Evolutionary conservation across 768 basidiomycete species (phyloP).

Genomic region (Psilocybe subaeruginosa): DNA sequence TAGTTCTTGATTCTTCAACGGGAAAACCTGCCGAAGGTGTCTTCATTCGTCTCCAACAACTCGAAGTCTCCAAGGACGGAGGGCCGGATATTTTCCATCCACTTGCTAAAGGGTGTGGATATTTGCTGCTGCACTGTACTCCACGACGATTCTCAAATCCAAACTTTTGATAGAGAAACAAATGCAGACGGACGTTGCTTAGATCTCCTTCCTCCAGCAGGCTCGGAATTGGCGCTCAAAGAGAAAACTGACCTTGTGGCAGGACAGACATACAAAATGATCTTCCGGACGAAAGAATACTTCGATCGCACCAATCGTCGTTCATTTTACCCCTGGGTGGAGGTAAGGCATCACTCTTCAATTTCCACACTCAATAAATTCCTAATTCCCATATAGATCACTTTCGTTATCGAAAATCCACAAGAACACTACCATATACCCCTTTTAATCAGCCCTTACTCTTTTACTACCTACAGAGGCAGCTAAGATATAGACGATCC

Average conservation of each 20-base stretch:
- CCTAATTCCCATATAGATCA: constrained; percentile 53
- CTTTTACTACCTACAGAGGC: constrained; percentile 93
- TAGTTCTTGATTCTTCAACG: constrained; percentile 85
- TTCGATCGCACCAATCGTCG: constrained; percentile 64
- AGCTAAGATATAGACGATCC: constrained; percentile 46
- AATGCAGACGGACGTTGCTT: constrained; percentile 84
- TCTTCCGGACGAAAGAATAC: constrained; percentile 84
- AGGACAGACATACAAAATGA: constrained; percentile 78
- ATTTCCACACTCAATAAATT: background rate
- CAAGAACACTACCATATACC: constrained; percentile 91
- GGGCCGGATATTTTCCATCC: constrained; percentile 50
- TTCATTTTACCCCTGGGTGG: constrained; percentile 91
- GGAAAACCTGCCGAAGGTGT: constrained; percentile 83
- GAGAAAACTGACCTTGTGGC: constrained; percentile 49
- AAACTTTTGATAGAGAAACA: constrained; percentile 53
- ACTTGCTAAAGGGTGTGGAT: constrained; percentile 62
- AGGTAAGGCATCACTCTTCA: constrained; percentile 49
- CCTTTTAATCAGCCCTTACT: constrained; percentile 88
- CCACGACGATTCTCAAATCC: constrained; percentile 8
- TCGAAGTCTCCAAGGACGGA: constrained; percentile 35
- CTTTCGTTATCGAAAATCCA: constrained; percentile 73
- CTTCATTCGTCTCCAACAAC: constrained; percentile 60
- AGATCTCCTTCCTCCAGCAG: constrained; percentile 64
- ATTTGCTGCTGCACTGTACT: constrained; percentile 1
- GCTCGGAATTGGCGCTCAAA: constrained; percentile 45